phyloP scores from a whole-genome alignment of 2,329 filamentous ascomycete genomes.

The Colletotrichum neosansevieriae region DNA sequence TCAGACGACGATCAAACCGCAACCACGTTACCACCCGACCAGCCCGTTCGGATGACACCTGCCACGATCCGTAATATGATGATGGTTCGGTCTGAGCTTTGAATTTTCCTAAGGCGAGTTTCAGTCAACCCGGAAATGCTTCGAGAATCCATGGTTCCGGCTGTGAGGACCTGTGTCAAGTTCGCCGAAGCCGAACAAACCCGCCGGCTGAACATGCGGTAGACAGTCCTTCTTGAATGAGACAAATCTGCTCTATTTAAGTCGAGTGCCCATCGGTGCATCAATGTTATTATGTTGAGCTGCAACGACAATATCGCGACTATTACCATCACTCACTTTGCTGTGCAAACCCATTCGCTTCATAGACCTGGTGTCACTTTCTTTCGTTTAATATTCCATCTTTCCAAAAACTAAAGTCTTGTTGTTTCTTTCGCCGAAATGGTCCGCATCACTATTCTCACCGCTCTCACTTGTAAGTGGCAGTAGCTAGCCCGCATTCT shows the following conservation, averaged over 20 bases:
- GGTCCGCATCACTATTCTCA: constrained; percentile 42
- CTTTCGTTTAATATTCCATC: neutral
- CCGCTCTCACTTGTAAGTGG: constrained; percentile 45
- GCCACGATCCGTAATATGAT: constrained; percentile 4
- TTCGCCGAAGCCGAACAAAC: neutral
- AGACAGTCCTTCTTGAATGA: neutral
- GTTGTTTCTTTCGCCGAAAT: constrained; percentile 33
- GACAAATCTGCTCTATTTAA: neutral
- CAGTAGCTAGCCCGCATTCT: neutral
- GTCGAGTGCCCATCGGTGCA: neutral
- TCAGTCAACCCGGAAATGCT: constrained; percentile 4
- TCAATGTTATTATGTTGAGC: neutral
- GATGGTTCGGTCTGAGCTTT: constrained; percentile 14
- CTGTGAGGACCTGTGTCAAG: constrained; percentile 2
- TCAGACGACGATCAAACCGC: constrained; percentile 39
- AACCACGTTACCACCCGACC: constrained; percentile 1
- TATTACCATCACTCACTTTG: neutral
- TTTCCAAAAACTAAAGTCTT: neutral
- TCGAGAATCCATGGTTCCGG: constrained; percentile 1
- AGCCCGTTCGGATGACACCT: constrained; percentile 38
- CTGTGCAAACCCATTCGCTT: constrained; percentile 31
- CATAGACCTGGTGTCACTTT: constrained; percentile 32
- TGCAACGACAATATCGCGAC: constrained; percentile 1
- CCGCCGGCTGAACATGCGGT: neutral
- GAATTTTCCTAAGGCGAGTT: constrained; percentile 8